Base-by-base conservation (phyloP, 306 rosid species). In the Quercus berberidifolia region DNA sequence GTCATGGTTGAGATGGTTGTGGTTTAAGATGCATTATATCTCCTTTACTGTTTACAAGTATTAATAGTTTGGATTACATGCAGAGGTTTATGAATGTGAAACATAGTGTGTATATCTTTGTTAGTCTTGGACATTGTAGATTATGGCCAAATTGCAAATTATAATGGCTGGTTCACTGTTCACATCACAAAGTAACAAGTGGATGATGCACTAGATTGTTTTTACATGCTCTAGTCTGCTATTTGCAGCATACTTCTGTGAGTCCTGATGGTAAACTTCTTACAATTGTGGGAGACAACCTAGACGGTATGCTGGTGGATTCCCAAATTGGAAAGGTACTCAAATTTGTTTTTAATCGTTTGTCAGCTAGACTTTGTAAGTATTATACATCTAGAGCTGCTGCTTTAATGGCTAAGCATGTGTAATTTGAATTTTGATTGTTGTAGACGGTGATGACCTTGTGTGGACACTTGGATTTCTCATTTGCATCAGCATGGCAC, bases 401-500 rank as follows among this genome's bases (percentile, higher is more conserved):
- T 1, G 43, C 72, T 19, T 19, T 33, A 33, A 33, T 33, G 4
- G 49, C 52, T 1, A 35, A 75, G 60, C 75, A 46, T 74, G 60
- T 55, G 25, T 56, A 17, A 60, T 12, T 71, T 74, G 69, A 77
- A 43, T 26, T 83, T 49, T 75, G 69, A 73, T 79, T 46, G 69
- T 75, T 85, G 87, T 83, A 93, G 97, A 91, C 90, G 17, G 79
- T 90, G 49, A 73, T 19, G 38, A 7, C 84, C 52, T 85, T 93
- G 70, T 57, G 78, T 14, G 98, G 98, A 4, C 97, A 93, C 81
- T 82, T 93, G 80, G 98, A 93, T 86, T 91, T 82, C 86, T 93
- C 93, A n/a, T 93, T 93, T 86, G 98, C 98, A 30, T 91, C 98
- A 46, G 91, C 98, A 10, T 93, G 98, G 98, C 93, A 93, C 78